Evolutionary conservation across 1,284 basidiomycete species (phyloP).

Genomic region (Clitocybe nebularis): DNA sequence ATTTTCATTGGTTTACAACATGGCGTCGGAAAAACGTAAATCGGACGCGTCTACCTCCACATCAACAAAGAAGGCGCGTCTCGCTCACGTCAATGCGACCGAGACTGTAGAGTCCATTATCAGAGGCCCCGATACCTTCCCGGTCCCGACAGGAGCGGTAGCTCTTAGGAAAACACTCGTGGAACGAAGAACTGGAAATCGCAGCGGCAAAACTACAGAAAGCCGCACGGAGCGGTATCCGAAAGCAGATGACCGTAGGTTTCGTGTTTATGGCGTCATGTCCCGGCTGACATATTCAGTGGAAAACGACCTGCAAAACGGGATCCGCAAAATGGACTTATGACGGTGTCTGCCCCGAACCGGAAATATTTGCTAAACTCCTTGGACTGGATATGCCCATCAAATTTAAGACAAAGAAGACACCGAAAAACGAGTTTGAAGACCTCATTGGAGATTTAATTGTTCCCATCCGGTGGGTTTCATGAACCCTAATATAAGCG

Average conservation of each 20-base stretch:
- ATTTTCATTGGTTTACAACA: no score
- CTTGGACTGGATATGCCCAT: constrained; percentile 43
- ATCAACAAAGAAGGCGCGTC: constrained; percentile 29
- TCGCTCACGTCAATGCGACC: constrained; percentile 17
- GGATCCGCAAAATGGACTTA: constrained; percentile 48
- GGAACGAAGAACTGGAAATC: constrained; percentile 35
- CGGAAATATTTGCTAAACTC: constrained; percentile 47
- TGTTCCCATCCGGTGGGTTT: constrained; percentile 25
- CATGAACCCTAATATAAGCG: no score
- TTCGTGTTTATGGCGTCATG: constrained; percentile 6
- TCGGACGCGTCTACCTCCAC: constrained; percentile 22
- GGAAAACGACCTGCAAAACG: constrained; percentile 49
- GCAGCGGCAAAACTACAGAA: constrained; percentile 45
- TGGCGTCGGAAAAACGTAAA: constrained; percentile 34
- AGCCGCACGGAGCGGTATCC: constrained; percentile 47
- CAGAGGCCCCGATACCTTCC: constrained; percentile 29
- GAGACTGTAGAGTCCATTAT: constrained; percentile 34
- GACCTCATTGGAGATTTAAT: constrained; percentile 27
- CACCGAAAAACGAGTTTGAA: constrained; percentile 41
- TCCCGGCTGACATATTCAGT: constrained; percentile 29
- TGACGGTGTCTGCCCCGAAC: constrained; percentile 51
- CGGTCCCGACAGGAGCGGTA: constrained; percentile 31
- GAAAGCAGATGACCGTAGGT: constrained; percentile 49
- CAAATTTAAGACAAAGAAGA: constrained; percentile 52
- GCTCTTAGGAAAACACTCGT: constrained; percentile 26